Conservation (phyloP, 2,329 filamentous ascomycete genomes). For the Fusarium aywerte region DNA sequence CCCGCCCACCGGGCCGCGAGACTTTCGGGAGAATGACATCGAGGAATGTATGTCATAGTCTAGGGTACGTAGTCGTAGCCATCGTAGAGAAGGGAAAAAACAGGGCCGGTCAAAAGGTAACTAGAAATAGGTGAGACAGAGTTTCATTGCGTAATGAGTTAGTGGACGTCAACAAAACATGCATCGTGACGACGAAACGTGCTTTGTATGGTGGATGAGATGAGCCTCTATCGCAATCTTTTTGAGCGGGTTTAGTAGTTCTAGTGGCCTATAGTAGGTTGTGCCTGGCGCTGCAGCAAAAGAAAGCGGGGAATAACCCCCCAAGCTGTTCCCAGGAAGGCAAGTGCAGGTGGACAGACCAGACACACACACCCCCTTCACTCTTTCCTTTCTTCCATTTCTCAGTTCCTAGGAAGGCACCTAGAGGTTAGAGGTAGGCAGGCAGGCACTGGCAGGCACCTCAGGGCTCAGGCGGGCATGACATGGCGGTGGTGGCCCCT, state of each 20-base stretch:
- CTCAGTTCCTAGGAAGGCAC: not conserved
- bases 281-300: constrained; percentile 22
- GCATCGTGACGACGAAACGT: constrained; percentile 40
- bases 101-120: not conserved
- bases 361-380: not conserved
- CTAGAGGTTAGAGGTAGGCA: no score
- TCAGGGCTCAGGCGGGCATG: not conserved
- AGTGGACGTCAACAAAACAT: constrained; percentile 28
- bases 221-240: constrained; percentile 11
- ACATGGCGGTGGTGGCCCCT: not conserved
- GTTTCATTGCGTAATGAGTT: constrained; percentile 39
- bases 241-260: constrained; percentile 8
- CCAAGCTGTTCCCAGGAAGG: not conserved
- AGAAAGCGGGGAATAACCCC: not conserved
- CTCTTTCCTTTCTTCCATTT: not conserved
- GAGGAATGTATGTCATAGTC: not conserved
- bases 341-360: not conserved
- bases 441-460: no score
- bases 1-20: constrained; percentile 37
- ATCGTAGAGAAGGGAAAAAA: no score
- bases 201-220: constrained; percentile 44
- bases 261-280: constrained; percentile 14
- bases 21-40: constrained; percentile 35
- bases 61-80: not conserved
- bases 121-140: constrained; percentile 3